Conservation (phyloP, 2,329 filamentous ascomycete genomes). For the Aspergillus vadensis region DNA sequence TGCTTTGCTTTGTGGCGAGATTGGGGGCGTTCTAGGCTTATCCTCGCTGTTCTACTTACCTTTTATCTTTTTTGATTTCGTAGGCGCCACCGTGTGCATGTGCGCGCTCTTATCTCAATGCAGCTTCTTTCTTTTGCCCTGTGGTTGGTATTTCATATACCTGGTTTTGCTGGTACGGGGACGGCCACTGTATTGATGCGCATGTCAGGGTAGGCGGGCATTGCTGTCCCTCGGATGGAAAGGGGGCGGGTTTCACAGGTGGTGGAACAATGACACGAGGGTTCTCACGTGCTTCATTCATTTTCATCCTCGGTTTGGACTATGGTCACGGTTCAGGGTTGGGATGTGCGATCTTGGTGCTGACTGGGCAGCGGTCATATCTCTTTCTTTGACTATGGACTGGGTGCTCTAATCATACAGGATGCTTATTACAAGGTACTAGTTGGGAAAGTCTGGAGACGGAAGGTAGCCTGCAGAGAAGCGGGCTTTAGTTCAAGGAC, state of each 20-base stretch:
- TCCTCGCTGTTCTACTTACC: not conserved
- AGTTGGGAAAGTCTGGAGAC: not conserved
- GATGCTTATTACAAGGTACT: slow-evolving; percentile 1
- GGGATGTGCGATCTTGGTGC: not conserved
- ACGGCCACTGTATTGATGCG: not conserved
- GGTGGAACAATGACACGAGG: not conserved
- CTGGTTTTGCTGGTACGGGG: not conserved
- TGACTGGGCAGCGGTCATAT: not conserved
- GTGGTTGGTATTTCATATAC: slow-evolving; percentile 1
- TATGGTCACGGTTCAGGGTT: not conserved
- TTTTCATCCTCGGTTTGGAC: not conserved
- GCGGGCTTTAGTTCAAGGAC: not conserved
- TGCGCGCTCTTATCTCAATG: not conserved
- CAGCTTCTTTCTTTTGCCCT: not conserved
- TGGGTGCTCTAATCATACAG: not conserved
- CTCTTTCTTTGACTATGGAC: not conserved
- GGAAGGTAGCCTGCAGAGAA: not conserved
- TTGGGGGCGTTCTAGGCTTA: not conserved
- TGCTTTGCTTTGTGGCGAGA: slow-evolving; percentile 4
- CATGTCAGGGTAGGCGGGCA: not conserved
- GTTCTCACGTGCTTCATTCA: not conserved
- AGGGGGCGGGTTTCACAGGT: not conserved
- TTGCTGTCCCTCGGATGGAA: not conserved
- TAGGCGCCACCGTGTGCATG: not conserved
- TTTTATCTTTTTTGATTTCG: no score